Base-by-base conservation (phyloP, 2,329 filamentous ascomycete species). In the Penicillium janthinellum region DNA sequence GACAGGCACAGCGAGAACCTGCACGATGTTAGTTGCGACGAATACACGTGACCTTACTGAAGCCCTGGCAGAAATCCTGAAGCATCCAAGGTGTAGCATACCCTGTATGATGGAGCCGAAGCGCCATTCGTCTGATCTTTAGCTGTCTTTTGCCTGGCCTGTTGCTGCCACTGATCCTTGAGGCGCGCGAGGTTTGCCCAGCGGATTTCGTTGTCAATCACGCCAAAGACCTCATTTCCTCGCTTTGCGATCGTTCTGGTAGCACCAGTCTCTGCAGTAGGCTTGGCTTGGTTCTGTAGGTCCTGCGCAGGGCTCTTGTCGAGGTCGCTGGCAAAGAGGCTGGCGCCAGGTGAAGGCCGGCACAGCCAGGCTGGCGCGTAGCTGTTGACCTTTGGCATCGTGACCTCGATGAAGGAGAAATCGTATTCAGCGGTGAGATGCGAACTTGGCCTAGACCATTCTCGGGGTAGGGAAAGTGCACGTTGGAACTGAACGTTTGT, bases 321-420 rank as follows among this genome's bases (percentile, higher is more conserved):
- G 67, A 83, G 79, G 62, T 67, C 70, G 82, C 83, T 73, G 75
- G 76, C 81, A 78, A 98, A 97, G 70, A 98, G 83, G 59, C 88
- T 84, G 74, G 90, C 88, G 62, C 91, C 94, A 20, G 90, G 87
- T 56, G 88, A 88, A 53, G 90, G 89, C 70, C 88, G 86, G 63
- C 88, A 88, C 58, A 99, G 88, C 92, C 93, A 99, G 67, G 88
- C 82, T 57, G 94, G 92, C 71, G 91, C 93, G 77, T 92, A 94
- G 75, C 87, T 88, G 73, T 90, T 88, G 71, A 96, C 87, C 77
- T 90, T 92, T 39, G 92, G 91, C 94, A 97, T 97, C 28, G 58
- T 49, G 11, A 22, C 17, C 12, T 52, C 25, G 49, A 59, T 37
- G 10, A 34, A 38, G 25, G 12, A 39, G 12, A n/a, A 51, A 42